Evolutionary conservation across 768 basidiomycete species (phyloP), one percentile per base, ranked within the genome.

Genomic region (Neoboletus magnificus): DNA sequence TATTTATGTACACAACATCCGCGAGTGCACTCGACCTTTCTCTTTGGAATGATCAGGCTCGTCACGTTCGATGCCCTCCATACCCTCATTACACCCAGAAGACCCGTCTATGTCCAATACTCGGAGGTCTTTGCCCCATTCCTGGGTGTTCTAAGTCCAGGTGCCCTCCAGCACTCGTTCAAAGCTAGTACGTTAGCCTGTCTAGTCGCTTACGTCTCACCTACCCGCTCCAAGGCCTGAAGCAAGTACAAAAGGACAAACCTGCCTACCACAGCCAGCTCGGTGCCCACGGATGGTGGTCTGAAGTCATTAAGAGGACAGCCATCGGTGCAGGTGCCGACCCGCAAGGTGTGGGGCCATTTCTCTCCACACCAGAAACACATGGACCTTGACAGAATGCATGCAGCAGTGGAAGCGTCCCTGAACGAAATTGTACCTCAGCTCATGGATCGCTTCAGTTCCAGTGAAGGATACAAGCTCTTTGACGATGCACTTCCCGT

Each of bases 61-160:
- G 85, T 91, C 44, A 83, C 86, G n/a, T 91, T 93, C 61, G 91
- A 93, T 63, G 83, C 83, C 1, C 73, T 91, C 25, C 82, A 86
- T 63, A 93, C 91, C n/a, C 75, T 91, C 6, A 75, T 93, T 16
- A 78, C 78, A 3, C 89, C 88, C 20, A 82, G 87, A 7, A 71
- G 71, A 33, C 87, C 91, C 4, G 78, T 93, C 44, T 77, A 87
- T 56, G 76, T 81, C 29, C 89, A 83, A 60, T 81, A 72, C 36
- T 77, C 85, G 0, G 79, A 83, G 58, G 79, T 77, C 3, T 89
- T 93, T 54, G 75, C 79, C 27, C 86, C 87, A 0, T 84, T 80
- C 66, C 71, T 91, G 2, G 89, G 87, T n/a, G 55, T 65, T 2
- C 75, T 91, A 15, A 74, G 79, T 37, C 83, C 85, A 15, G 69